These are phyloP conservation scores for Knoxia roxburghii DNA, from an alignment of 257 asterid species.

Conservation along the genomic window DNA sequence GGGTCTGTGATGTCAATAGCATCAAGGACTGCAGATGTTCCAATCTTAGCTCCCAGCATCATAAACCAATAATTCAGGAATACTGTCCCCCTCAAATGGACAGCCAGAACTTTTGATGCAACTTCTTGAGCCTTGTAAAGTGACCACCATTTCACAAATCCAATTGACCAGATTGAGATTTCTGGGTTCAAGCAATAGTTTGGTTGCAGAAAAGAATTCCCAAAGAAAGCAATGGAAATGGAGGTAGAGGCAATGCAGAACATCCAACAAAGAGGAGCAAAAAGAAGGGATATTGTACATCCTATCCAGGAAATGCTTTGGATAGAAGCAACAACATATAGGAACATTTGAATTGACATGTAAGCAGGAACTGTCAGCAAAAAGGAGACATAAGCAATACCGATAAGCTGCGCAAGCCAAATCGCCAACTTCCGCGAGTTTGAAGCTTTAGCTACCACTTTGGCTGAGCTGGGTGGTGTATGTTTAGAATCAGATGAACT, in stretches of 20 bases:
- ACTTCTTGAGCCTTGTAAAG: conserved; percentile 58
- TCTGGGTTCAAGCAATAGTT: conserved; percentile 53
- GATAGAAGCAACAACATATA: conserved; percentile 22
- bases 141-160: conserved; percentile 74
- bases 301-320: conserved; percentile 30
- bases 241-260: conserved; percentile 62
- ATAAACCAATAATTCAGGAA: conserved; percentile 57
- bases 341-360: conserved; percentile 34
- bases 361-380: conserved; percentile 58
- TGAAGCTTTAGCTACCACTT: conserved; percentile 36
- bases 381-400: conserved; percentile 42
- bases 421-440: conserved; percentile 27
- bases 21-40: conserved; percentile 48
- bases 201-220: conserved; percentile 67
- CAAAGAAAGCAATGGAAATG: conserved; percentile 47
- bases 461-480: conserved; percentile 4
- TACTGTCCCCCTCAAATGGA: conserved; percentile 66
- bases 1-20: conserved; percentile 67
- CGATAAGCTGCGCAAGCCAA: conserved; percentile 39
- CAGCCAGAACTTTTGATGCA: conserved; percentile 61
- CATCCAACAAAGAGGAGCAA: conserved; percentile 67
- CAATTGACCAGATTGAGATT: conserved; percentile 57
- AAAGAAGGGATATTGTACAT: conserved; percentile 32
- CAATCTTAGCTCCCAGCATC: conserved; percentile 58
- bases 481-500: conserved; percentile 1